Evolutionary conservation across 306 rosid species (phyloP), one percentile per base, ranked within the genome.

Genomic region (Cicer judaicum): DNA sequence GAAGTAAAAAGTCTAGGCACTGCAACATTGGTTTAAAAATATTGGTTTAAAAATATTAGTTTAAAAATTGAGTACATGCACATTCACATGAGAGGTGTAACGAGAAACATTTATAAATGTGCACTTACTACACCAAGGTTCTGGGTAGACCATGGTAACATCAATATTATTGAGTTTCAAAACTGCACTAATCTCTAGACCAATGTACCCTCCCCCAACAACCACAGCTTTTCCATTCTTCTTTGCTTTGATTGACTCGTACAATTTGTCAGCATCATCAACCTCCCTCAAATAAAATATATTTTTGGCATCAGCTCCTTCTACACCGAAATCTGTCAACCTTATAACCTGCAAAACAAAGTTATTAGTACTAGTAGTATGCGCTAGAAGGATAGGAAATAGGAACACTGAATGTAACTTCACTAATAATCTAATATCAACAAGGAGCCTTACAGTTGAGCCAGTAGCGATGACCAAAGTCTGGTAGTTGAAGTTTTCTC

Each of bases 51-150:
- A 49, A 36, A 65, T 61, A 77, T 54, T 16, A 72, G 38, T 69
- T 77, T 62, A 72, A 48, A 39, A 74, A 12, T 67, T 42, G 48
- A 44, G 75, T 42, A 56, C 55, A 53, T 52, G n/a, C 7, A 10
- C 10, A 12, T 21, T 2, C 59, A 56, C 65, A 59, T 7, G 50
- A 43, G 53, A 68, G 59, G 40, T 29, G 29, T 36, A 65, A 41
- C 11, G 14, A 49, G 68, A 52, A 76, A 53, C 43, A 38, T n/a
- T 7, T 46, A 75, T 59, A 57, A 60, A 36, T 42, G 78, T 76
- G 82, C 80, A 92, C 99, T 90, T 90, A 94, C 99, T 94, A 82
- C 97, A 92, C 99, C 99, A 94, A 41, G 97, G 97, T 80, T 94
- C 99, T 12, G 99, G 99, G 85, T 92, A 94, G 78, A 94, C 96